Evolutionary conservation across 1,139 yeast species (phyloP).

Genomic region (Suhomyces wounanorum): DNA sequence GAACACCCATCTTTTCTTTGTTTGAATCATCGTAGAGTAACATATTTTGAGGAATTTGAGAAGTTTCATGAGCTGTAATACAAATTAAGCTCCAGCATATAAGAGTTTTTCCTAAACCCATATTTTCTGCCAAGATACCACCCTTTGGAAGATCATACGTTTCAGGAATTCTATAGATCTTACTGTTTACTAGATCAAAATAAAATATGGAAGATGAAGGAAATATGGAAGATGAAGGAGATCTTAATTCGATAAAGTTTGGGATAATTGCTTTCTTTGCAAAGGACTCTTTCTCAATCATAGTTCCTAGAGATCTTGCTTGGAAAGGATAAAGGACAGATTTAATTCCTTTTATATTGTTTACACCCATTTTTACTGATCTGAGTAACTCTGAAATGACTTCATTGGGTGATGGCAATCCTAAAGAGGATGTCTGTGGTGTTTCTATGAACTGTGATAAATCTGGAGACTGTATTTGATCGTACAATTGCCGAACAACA

Average conservation of each 20-base stretch:
- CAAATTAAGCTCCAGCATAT: constrained; percentile 65
- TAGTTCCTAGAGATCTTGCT: constrained; percentile 55
- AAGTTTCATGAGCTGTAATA: constrained; percentile 52
- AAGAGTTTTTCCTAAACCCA: constrained; percentile 75
- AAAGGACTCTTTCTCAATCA: constrained; percentile 54
- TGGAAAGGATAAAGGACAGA: constrained; percentile 60
- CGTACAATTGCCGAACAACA: constrained; percentile 37
- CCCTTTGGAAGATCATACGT: constrained; percentile 54
- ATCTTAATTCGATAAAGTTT: constrained; percentile 33
- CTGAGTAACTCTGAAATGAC: neutral
- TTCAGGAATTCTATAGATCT: constrained; percentile 37
- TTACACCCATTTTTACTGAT: neutral
- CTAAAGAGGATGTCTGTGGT: neutral
- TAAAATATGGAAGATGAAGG: constrained; percentile 26
- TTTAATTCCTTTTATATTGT: constrained; percentile 47
- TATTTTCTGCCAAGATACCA: constrained; percentile 73
- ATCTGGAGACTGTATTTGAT: constrained; percentile 43
- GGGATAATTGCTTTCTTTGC: constrained; percentile 44
- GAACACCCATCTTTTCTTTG: neutral
- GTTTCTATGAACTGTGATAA: constrained; percentile 17
- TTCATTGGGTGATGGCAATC: constrained; percentile 3
- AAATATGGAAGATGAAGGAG: constrained; percentile 23
- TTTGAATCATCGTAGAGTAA: constrained; percentile 18
- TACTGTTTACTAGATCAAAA: constrained; percentile 35
- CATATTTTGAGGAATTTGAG: constrained; percentile 44